Base-by-base conservation (phyloP, 1,284 basidiomycete genomes). In the Microbotryomycetes sp. region DNA sequence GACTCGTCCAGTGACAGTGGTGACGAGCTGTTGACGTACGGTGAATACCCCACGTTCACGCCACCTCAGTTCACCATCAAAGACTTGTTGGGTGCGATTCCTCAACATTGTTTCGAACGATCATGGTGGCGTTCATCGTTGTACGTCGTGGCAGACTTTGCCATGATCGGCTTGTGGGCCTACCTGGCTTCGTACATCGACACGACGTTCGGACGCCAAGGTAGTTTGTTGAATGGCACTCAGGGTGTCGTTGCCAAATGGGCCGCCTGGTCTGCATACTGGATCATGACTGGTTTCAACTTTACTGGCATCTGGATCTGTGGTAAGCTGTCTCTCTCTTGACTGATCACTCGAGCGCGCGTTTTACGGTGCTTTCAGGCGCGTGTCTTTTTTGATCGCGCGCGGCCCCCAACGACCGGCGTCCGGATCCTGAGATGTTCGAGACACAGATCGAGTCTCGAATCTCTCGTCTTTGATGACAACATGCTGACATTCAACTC, bases 291-390 rank as follows among this genome's bases (percentile, higher is more conserved):
- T n/a, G 93, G 93, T 60, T 83, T 96, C 52, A 89, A 92, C 65
- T 87, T 83, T 29, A 98, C 93, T 31, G 96, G 94, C 71, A 78
- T 97, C 56, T 97, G 93, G 93, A 88, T 97, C 69, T 81, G 96
- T 67, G 93, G 53, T 55, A 19, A 46, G 53, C 45, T 45, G 14
- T 2, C 16, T 15, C 30, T 1, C 6, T 7, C 29, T 15, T 16
- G 29, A 12, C 26, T 6, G 12, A 48, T 56, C 30, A 25, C 22
- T 71, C 49, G 19, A n/a, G 16, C 19, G 16, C 49, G 16, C 6
- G 22, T 25, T 50, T 2, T 50, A n/a, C 32, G 32, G 12, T 54
- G 16, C 4, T 5, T 32, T 6, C 16, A 3, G 25, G 9, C 28
- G 23, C 3, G 16, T n/a, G 19, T 25, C 28, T 22, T 49, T 68